Evolutionary conservation across 2,329 filamentous ascomycete genomes (phyloP).

Genomic region (Trichophaea hybrida): DNA sequence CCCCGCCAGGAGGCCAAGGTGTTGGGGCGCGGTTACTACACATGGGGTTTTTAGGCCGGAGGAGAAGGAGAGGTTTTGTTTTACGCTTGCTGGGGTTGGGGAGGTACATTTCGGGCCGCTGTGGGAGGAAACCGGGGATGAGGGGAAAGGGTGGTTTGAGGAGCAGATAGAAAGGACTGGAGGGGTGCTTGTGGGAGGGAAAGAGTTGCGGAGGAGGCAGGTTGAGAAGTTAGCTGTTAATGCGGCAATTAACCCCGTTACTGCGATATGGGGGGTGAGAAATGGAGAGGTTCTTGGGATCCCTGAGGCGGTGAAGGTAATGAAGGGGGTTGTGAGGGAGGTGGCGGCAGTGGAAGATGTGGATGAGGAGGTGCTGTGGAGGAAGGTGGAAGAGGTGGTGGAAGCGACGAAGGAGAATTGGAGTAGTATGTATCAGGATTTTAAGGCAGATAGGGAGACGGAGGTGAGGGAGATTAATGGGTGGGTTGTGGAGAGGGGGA

Average conservation of each 20-base stretch:
- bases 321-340: constrained; percentile 58
- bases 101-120: not conserved
- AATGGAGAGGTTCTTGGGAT: constrained; percentile 61
- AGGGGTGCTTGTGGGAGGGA: not conserved
- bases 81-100: not conserved
- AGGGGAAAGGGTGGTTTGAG: not conserved
- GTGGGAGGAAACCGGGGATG: not conserved
- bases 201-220: not conserved
- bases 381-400: constrained; percentile 33
- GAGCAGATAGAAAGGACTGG: not conserved
- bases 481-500: constrained; percentile 63
- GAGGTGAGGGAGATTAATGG: constrained; percentile 81
- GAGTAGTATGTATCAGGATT: constrained; percentile 54
- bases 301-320: constrained; percentile 47
- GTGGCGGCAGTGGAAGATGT: constrained; percentile 42
- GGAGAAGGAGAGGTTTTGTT: not conserved
- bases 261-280: constrained; percentile 59
- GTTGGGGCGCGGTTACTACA: not conserved
- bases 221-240: not conserved
- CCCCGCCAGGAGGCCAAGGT: not conserved
- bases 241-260: constrained; percentile 63
- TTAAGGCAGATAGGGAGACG: constrained; percentile 47
- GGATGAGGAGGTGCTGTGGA: constrained; percentile 32
- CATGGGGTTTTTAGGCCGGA: not conserved
- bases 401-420: constrained; percentile 23